A percentile compares a stretch with the other conserved stretches of the same genome.
Conservation (phyloP, 495 filamentous ascomycete species). For the Neurospora sp. region DNA sequence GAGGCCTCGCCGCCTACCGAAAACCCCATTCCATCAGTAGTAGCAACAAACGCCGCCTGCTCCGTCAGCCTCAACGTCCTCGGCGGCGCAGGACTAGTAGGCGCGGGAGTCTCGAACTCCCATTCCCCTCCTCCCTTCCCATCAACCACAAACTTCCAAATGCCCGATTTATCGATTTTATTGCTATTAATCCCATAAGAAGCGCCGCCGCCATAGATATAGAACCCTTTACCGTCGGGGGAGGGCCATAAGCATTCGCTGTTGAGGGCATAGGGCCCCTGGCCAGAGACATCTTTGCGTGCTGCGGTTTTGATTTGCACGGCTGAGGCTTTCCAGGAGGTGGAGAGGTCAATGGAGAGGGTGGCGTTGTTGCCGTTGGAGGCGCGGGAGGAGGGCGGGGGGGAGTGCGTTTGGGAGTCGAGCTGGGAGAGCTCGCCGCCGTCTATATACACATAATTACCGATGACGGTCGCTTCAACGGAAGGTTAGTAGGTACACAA, state of each 20-base stretch:
- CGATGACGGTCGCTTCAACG: not conserved
- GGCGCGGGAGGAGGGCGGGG: not conserved
- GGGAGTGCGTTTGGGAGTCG: not conserved
- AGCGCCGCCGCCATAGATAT: not conserved
- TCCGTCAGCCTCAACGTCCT: not conserved
- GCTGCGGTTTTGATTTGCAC: not conserved
- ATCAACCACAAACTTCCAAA: not conserved
- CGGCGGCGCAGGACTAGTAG: not conserved
- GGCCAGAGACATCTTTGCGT: not conserved
- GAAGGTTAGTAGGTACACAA: not conserved
- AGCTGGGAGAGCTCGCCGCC: constrained; percentile 1
- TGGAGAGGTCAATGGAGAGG: not conserved
- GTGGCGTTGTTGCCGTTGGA: not conserved
- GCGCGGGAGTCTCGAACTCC: not conserved
- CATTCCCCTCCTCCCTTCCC: not conserved
- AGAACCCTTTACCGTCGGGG: not conserved
- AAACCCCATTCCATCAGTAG: not conserved
- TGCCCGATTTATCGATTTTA: not conserved
- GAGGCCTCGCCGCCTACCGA: not conserved
- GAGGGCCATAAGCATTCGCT: not conserved
- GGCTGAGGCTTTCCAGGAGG: not conserved
- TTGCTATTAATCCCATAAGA: not conserved
- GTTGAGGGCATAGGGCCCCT: not conserved
- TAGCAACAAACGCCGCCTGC: not conserved
- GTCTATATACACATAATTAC: not conserved